Evolutionary conservation across 805 yeast species (phyloP), one percentile per base, ranked within the genome.

Genomic region (Pichia cephalocereana): DNA sequence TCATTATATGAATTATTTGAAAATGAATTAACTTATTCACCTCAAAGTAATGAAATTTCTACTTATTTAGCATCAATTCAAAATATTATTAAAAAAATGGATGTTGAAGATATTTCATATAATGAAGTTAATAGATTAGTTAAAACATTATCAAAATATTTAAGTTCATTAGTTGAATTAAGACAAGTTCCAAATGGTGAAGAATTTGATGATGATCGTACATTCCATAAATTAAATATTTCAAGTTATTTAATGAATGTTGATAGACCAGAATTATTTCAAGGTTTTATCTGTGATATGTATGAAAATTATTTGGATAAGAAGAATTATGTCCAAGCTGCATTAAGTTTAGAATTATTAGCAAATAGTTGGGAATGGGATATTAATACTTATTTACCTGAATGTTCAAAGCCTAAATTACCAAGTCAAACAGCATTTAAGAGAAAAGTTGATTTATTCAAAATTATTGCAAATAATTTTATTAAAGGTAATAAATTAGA

Each of bases 141-240:
- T 46, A 72, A 71, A 48, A 77, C 75, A 40, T 56, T 86, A 38
- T 64, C 78, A 27, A 82, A 79, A 26, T 85, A 86, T 64, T 65
- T 86, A 49, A 78, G 73, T 46, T 77, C 80, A 15, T 71, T 85
- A 58, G 73, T 78, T 52, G 87, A 85, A 57, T 75, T 84, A 56
- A 77, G 77, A 56, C 75, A 77, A 49, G 87, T 88, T 49, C 96
- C 96, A 14, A 75, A 73, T 43, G 89, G 89, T 18, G 81, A 81
- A 40, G 95, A 87, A 58, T 89, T 84, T 64, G 91, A 85, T 57
- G 91, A 86, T 62, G 96, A 88, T 64, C 72, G 96, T 58, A 82
- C 89, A 6, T 83, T 85, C 75, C 85, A 83, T 61, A 79, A 79
- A 51, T 71, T 88, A 60, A 83, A 82, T 57, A 81, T 87, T 57